Evolutionary conservation across 2,329 filamentous ascomycete genomes (phyloP), one percentile per base, ranked within the genome.

Genomic region (Claviceps arundinis): DNA sequence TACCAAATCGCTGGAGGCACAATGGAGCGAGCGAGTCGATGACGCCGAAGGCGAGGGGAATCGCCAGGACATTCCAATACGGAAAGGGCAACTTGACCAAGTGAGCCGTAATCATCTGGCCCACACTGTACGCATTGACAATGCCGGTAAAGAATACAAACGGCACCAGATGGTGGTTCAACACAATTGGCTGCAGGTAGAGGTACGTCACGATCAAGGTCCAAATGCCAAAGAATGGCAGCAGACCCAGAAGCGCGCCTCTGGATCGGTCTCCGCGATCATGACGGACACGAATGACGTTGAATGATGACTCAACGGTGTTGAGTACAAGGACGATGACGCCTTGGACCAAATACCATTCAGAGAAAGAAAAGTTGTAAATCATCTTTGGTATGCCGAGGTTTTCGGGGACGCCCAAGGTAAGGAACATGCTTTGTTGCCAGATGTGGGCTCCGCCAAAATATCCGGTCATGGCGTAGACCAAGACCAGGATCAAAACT

Each of bases 31-130:
- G 64, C 17, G 85, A 87, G 68, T 98, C 93, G 55, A 87, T 62
- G 17, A 95, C 85, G 53, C 84, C 91, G 59, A 82, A 83, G 34
- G 81, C 77, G 22, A 98, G 75, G 0, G 91, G 91, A 22, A 90
- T 67, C 43, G 84, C 77, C 47, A 97, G 75, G 17, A 96, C 80
- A 68, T 97, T 97, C 68, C 83, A 82, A 74, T 91, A 94, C 5
- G 93, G 93, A 72, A 96, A 98, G 13, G 78, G 77, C 43, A 87
- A 79, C 69, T 91, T 87, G 55, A 91, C 89, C 19, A 98, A 76
- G 68, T 98, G 93, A 0, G 90, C 90, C 44, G 88, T 89, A 69
- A 97, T 97, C 73, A 97, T 96, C 66, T 90, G 86, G 6, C 91
- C 91, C 53, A 97, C 91, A 50, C 86, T 87, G 73, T 96, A 97